A percentile compares a stretch with the other conserved stretches of the same genome.
Evolutionary conservation across 2,329 filamentous ascomycete genomes (phyloP).

Genomic region (Pseudopyrenochaeta lycopersici): DNA sequence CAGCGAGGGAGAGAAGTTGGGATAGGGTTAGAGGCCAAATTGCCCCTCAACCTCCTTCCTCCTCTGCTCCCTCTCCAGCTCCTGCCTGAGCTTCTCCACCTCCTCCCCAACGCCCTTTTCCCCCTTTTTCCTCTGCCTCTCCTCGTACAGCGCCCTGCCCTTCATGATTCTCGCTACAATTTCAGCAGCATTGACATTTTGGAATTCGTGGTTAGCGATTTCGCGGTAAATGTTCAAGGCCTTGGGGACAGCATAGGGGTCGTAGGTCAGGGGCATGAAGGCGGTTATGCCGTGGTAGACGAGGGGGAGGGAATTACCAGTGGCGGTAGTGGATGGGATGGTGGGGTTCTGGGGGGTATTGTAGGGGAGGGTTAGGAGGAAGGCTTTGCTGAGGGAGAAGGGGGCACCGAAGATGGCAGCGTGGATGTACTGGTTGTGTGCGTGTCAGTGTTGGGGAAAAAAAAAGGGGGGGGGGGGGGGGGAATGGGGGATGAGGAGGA

Average conservation of each 20-base stretch:
- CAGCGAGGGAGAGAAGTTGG: too few relatives aligned
- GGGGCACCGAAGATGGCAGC: conserved; percentile 90
- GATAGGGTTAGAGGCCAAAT: conserved; percentile 37
- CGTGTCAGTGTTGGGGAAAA: conserved; percentile 3
- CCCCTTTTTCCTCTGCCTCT: conserved; percentile 87
- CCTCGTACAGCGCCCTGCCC: conserved; percentile 88
- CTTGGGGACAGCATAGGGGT: conserved; percentile 78
- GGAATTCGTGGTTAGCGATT: conserved; percentile 79
- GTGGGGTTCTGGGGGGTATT: conserved; percentile 53
- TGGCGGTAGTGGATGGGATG: conserved; percentile 69
- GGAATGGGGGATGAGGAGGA: conserved; percentile 1
- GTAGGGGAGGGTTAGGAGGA: conserved; percentile 77
- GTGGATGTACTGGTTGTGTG: conserved; percentile 81
- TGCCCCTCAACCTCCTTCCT: conserved; percentile 52
- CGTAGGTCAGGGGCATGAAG: conserved; percentile 75
- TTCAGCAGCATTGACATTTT: conserved; percentile 88
- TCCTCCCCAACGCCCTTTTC: conserved; percentile 82
- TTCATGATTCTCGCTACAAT: conserved; percentile 92
- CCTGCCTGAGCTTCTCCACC: conserved; percentile 49
- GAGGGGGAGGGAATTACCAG: conserved; percentile 35
- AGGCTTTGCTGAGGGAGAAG: conserved; percentile 81
- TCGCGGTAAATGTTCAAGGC: conserved; percentile 84
- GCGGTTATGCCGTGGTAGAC: conserved; percentile 97
- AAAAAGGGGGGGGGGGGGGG: too few relatives aligned
- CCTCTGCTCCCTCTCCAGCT: conserved; percentile 46